These are phyloP conservation scores for Saccharomyces hybrid DNA, from an alignment of 1,139 yeast species.

Conservation along the genomic window DNA sequence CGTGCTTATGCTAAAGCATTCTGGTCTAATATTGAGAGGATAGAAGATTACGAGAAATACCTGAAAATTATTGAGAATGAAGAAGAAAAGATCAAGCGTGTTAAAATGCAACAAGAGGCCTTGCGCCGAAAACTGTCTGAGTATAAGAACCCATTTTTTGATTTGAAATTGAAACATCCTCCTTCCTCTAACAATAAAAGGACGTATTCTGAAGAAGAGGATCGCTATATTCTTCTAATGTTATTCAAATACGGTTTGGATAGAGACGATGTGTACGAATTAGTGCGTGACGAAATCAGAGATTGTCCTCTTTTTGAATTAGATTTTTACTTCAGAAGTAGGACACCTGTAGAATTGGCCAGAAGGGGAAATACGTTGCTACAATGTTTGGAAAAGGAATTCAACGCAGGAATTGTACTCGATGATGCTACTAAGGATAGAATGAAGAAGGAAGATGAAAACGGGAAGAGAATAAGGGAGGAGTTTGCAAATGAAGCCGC, in stretches of 20 bases:
- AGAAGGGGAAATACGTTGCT: conserved; percentile 63
- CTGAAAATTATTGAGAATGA: conserved; percentile 65
- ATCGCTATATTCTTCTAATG: conserved; percentile 59
- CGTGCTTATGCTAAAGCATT: conserved; percentile 57
- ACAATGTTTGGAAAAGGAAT: conserved; percentile 58
- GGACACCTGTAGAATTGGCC: conserved; percentile 55
- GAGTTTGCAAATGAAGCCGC: conserved; percentile 17
- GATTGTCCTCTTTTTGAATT: conserved; percentile 56
- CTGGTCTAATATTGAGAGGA: conserved; percentile 56
- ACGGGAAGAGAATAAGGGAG: conserved; percentile 21
- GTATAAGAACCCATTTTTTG: conserved; percentile 59
- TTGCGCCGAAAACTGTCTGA: conserved; percentile 55
- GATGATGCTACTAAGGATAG: conserved; percentile 25
- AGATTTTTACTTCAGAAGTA: conserved; percentile 65
- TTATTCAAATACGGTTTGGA: conserved; percentile 61
- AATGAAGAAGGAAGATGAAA: conserved; percentile 24
- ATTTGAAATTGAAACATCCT: conserved; percentile 48
- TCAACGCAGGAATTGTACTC: conserved; percentile 26
- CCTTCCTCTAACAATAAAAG: conserved; percentile 57
- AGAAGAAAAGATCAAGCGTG: conserved; percentile 56
- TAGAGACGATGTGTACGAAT: conserved; percentile 55
- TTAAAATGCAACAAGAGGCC: conserved; percentile 57
- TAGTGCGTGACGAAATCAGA: conserved; percentile 53
- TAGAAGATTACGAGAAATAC: conserved; percentile 67
- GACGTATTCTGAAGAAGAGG: conserved; percentile 67